Evolutionary conservation across 169 alveolate genomes (phyloP).

Genomic region (Plasmodium blacklocki): DNA sequence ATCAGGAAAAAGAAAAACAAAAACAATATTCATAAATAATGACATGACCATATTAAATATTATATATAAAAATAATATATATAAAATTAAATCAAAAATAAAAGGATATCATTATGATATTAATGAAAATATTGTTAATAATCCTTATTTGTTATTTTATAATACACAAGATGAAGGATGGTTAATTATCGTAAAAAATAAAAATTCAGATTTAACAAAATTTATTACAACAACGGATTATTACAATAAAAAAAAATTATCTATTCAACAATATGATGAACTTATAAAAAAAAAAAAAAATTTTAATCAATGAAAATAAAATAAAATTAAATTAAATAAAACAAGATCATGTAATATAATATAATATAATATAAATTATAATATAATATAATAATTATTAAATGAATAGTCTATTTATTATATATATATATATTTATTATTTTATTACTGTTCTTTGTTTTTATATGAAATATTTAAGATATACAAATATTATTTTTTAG

Average conservation of each 20-base stretch:
- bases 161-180: slow-evolving; percentile 34
- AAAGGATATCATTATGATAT: slow-evolving; percentile 52
- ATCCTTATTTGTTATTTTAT: slow-evolving; percentile 32
- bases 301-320: too few relatives aligned
- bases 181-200: slow-evolving; percentile 61
- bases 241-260: slow-evolving; percentile 24
- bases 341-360: too few relatives aligned
- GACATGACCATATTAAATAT: slow-evolving; percentile 53
- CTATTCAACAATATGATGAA: slow-evolving; percentile 17
- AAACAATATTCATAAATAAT: slow-evolving; percentile 31
- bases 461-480: too few relatives aligned
- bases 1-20: slow-evolving; percentile 70
- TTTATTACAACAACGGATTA: slow-evolving; percentile 18
- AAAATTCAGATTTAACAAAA: slow-evolving; percentile 3
- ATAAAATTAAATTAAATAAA: too few relatives aligned
- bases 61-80: slow-evolving; percentile 34
- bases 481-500: too few relatives aligned
- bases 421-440: too few relatives aligned
- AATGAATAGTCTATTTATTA: too few relatives aligned
- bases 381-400: too few relatives aligned
- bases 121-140: slow-evolving; percentile 40
- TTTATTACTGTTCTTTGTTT: too few relatives aligned
- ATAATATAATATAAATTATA: too few relatives aligned
- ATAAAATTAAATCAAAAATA: slow-evolving; percentile 58
- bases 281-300: neutral